Evolutionary conservation across 2,329 filamentous ascomycete species (phyloP).

Genomic region (Alternaria burnsii): DNA sequence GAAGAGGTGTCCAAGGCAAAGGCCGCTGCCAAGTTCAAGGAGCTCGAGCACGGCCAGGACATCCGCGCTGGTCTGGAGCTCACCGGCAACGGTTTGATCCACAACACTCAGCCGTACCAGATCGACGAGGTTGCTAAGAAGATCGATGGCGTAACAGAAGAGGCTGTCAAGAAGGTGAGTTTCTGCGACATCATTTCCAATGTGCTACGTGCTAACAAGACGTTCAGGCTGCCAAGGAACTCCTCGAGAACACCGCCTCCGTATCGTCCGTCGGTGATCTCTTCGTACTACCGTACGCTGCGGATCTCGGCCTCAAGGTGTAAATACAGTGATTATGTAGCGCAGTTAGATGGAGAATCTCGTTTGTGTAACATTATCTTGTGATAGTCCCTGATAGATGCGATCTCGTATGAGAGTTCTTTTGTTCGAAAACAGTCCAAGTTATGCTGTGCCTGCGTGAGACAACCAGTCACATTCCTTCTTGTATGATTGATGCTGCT

Average conservation of each 20-base stretch:
- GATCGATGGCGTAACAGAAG: conserved; percentile 81
- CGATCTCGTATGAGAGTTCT: conserved; percentile 47
- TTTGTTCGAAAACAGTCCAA: conserved; percentile 28
- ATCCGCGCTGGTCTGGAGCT: conserved; percentile 79
- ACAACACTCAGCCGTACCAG: conserved; percentile 83
- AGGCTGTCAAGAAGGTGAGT: conserved; percentile 72
- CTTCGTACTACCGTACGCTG: conserved; percentile 87
- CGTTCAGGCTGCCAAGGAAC: conserved; percentile 80
- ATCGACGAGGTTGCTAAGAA: conserved; percentile 80
- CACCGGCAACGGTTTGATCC: conserved; percentile 84
- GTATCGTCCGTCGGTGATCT: conserved; percentile 92
- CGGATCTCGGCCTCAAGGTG: conserved; percentile 93
- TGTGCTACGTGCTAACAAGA: conserved; percentile 26
- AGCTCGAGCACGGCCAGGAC: conserved; percentile 82
- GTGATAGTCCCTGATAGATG: conserved; percentile 53
- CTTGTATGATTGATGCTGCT: neutral
- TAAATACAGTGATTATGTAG: conserved; percentile 64
- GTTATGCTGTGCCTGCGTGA: neutral
- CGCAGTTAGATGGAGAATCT: conserved; percentile 41
- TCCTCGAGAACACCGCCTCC: conserved; percentile 87
- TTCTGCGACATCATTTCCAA: conserved; percentile 23
- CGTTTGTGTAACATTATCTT: conserved; percentile 53
- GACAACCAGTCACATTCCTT: neutral
- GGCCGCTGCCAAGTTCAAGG: conserved; percentile 91
- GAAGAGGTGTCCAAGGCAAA: conserved; percentile 93